Percentiles rank a stretch among this genome's conserved stretches.
Conservation (phyloP, 2,329 filamentous ascomycete genomes). For the Aphanoascus verrucosus region DNA sequence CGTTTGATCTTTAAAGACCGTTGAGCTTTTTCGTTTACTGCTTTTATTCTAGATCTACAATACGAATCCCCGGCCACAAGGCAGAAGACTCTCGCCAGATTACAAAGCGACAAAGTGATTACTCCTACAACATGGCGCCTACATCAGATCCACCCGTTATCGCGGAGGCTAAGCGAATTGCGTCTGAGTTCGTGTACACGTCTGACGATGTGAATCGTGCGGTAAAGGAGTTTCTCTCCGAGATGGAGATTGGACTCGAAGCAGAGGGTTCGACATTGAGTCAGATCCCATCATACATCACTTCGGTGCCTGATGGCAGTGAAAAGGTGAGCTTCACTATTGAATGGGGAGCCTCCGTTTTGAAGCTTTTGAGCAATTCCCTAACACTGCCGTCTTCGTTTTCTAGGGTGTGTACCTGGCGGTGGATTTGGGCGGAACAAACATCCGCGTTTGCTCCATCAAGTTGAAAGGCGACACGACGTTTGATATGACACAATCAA, state of each 20-base stretch:
- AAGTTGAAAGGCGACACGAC: constrained; percentile 87
- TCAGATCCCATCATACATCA: constrained; percentile 97
- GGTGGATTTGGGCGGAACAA: constrained; percentile 95
- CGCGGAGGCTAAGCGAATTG: constrained; percentile 67
- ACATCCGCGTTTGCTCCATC: constrained; percentile 95
- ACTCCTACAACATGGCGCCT: constrained; percentile 7
- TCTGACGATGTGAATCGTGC: constrained; percentile 66
- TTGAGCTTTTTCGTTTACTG: neutral
- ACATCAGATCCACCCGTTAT: constrained; percentile 32
- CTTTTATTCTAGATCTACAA: neutral
- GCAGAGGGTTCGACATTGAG: constrained; percentile 71
- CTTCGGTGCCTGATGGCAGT: constrained; percentile 87
- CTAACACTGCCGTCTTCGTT: constrained; percentile 9
- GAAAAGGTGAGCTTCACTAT: constrained; percentile 59
- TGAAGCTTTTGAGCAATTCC: neutral
- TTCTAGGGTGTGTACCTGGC: constrained; percentile 84
- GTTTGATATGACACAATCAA: constrained; percentile 85
- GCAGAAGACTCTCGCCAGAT: too few species aligned
- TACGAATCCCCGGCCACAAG: too few species aligned
- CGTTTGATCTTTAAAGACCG: neutral
- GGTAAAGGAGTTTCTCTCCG: constrained; percentile 72
- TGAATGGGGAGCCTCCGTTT: constrained; percentile 4
- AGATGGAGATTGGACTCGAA: constrained; percentile 78
- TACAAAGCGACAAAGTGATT: neutral
- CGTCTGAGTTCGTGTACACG: constrained; percentile 74